A percentile compares a stretch with the other conserved stretches of the same genome.
Conservation (phyloP, 768 basidiomycete species). For the Amanita molliuscula region DNA sequence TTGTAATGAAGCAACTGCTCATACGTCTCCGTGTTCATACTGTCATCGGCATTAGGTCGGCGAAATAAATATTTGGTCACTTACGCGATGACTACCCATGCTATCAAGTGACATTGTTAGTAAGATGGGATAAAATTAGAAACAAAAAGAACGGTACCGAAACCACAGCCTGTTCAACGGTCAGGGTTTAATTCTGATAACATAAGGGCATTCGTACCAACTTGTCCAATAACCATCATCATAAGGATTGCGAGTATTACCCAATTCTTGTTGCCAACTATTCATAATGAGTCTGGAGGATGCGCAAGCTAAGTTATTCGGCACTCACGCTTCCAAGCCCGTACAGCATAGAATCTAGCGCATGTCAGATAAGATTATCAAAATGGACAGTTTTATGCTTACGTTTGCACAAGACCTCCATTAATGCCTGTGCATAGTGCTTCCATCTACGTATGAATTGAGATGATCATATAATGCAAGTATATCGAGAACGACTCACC, state of each 20-base stretch:
- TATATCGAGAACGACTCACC: slow-evolving; percentile 16
- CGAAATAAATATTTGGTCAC: slow-evolving; percentile 6
- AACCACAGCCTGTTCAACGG: slow-evolving; percentile 19
- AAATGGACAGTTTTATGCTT: slow-evolving; percentile 5
- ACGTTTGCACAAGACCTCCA: slow-evolving; percentile 43
- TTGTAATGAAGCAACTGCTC: slow-evolving; percentile 22
- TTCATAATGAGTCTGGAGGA: background rate
- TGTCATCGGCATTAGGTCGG: slow-evolving; percentile 5
- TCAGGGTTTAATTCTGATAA: background rate
- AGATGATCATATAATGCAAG: background rate
- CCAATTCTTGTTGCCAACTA: slow-evolving; percentile 32
- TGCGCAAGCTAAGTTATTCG: background rate
- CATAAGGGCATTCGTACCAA: slow-evolving; percentile 14
- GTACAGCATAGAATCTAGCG: slow-evolving; percentile 35
- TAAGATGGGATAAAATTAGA: background rate
- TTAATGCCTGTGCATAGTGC: slow-evolving; percentile 39
- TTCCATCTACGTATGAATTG: slow-evolving; percentile 24
- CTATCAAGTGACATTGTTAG: slow-evolving; percentile 12
- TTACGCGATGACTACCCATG: slow-evolving; percentile 33
- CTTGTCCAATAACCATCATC: slow-evolving; percentile 20
- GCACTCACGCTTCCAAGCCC: slow-evolving; percentile 35
- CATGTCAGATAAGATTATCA: background rate
- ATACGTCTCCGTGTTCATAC: slow-evolving; percentile 23
- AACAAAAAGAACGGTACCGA: slow-evolving; percentile 15
- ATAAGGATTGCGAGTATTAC: slow-evolving; percentile 21